A percentile compares a stretch with the other conserved stretches of the same genome.
Conservation (phyloP, 139 green algal species). For the Yamagishiella unicocca region DNA sequence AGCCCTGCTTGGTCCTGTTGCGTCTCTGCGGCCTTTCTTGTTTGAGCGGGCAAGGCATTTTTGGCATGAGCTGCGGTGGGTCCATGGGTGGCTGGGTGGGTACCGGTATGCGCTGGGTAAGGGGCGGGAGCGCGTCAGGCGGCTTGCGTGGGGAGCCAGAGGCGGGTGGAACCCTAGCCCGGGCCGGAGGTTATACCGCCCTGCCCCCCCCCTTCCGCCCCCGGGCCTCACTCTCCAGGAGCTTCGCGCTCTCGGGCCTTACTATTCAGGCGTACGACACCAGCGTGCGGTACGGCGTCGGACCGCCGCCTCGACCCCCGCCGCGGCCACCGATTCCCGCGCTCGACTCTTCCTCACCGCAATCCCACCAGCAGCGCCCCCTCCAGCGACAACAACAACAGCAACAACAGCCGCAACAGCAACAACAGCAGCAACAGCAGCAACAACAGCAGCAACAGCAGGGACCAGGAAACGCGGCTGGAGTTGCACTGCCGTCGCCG, state of each 20-base stretch:
- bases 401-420: not conserved
- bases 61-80: constrained; percentile 45
- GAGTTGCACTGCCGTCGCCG: not conserved
- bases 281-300: constrained; percentile 17
- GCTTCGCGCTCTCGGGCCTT: constrained; percentile 10
- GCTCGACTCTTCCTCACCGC: too few relatives aligned
- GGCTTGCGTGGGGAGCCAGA: too few relatives aligned
- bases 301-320: not conserved
- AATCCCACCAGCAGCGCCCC: not conserved
- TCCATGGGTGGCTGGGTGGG: too few relatives aligned
- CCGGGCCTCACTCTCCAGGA: not conserved
- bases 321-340: not conserved
- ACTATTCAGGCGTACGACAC: constrained; percentile 7
- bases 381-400: not conserved
- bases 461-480: not conserved
- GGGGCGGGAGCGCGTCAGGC: too few relatives aligned
- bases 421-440: not conserved
- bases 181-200: too few relatives aligned
- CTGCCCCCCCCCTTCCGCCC: not conserved
- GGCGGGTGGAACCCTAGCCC: too few relatives aligned
- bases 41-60: constrained; percentile 18
- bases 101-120: too few relatives aligned
- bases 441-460: not conserved
- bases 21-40: constrained; percentile 27
- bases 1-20: not conserved